These are phyloP conservation scores for Lachnellula subtilissima DNA, from an alignment of 2,329 filamentous ascomycete genomes.

Conservation along the genomic window DNA sequence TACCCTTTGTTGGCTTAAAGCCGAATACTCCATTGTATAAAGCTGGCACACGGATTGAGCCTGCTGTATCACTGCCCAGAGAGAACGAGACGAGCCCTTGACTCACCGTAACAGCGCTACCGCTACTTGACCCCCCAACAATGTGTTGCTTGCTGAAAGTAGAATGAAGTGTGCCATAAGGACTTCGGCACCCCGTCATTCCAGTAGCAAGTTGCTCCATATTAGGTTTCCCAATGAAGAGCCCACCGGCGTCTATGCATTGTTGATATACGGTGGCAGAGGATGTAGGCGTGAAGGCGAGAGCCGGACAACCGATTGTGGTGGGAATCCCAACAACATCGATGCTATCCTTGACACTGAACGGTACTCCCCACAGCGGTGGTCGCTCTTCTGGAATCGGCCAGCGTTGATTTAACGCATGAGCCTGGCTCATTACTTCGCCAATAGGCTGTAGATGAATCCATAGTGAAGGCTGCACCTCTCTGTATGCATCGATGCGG, in stretches of 20 bases:
- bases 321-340: slow-evolving; percentile 43
- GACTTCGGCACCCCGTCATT: slow-evolving; percentile 50
- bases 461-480: slow-evolving; percentile 46
- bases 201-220: slow-evolving; percentile 53
- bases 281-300: slow-evolving; percentile 41
- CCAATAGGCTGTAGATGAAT: slow-evolving; percentile 41
- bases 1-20: slow-evolving; percentile 45
- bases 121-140: slow-evolving; percentile 50
- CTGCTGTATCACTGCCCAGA: slow-evolving; percentile 50
- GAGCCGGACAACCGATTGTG: slow-evolving; percentile 41
- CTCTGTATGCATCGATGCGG: slow-evolving; percentile 38
- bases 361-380: slow-evolving; percentile 46
- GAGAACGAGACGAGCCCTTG: slow-evolving; percentile 48
- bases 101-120: slow-evolving; percentile 47
- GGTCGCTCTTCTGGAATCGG: slow-evolving; percentile 38
- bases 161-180: slow-evolving; percentile 46
- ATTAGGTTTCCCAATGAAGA: slow-evolving; percentile 53
- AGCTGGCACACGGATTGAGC: slow-evolving; percentile 46
- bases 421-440: slow-evolving; percentile 38
- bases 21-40: slow-evolving; percentile 47
- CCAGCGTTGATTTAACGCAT: slow-evolving; percentile 38
- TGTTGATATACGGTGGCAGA: slow-evolving; percentile 43
- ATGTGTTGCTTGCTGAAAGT: slow-evolving; percentile 44
- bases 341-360: slow-evolving; percentile 47
- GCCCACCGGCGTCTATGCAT: slow-evolving; percentile 46